These are phyloP conservation scores for Fusarium longipes DNA, from an alignment of 2,329 filamentous ascomycete genomes.

Conservation along the genomic window DNA sequence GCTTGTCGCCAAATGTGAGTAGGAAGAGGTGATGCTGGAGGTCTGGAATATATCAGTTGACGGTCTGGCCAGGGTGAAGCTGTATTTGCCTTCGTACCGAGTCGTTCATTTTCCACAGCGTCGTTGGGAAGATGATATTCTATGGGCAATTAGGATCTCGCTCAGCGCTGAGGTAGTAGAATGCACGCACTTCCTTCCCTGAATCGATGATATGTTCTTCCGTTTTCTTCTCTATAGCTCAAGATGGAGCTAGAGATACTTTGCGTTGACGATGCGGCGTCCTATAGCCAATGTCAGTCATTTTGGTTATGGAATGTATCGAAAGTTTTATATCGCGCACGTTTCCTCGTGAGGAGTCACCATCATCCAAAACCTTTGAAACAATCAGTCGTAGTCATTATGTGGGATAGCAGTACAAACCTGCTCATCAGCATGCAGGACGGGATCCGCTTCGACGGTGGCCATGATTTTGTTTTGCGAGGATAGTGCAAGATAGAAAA, in stretches of 20 bases:
- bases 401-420: accelerated
- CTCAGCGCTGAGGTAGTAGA: accelerated
- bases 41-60: background rate
- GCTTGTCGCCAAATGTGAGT: slow-evolving; percentile 5
- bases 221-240: slow-evolving; percentile 19
- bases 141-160: accelerated
- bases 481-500: background rate
- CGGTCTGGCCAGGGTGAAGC: background rate
- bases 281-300: background rate
- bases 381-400: accelerated
- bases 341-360: background rate
- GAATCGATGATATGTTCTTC: slow-evolving; percentile 20
- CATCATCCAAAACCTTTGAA: background rate
- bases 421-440: background rate
- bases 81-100: background rate
- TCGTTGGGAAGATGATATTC: slow-evolving; percentile 30
- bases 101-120: slow-evolving; percentile 19
- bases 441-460: background rate
- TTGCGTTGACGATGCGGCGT: slow-evolving; percentile 12
- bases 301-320: accelerated
- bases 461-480: background rate
- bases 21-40: slow-evolving; percentile 24
- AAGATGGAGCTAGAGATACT: slow-evolving; percentile 16
- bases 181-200: slow-evolving; percentile 19
- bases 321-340: background rate